phyloP scores from a whole-genome alignment of 2,329 filamentous ascomycete genomes.

The Monilinia vaccinii-corymbosi region DNA sequence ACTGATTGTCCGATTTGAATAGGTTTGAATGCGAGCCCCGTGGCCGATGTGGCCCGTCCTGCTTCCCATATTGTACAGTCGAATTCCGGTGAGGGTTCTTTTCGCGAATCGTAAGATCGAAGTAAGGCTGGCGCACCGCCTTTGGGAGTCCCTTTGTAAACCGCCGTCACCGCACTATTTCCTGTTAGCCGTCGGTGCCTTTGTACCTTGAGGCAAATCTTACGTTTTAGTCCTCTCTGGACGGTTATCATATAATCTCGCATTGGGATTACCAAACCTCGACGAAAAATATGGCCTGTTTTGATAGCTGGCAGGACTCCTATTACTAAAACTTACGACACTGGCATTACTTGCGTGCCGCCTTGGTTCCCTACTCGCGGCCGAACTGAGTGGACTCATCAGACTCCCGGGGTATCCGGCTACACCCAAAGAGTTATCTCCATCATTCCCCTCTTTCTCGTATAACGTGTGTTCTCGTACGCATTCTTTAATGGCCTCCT shows the following conservation, averaged over 20 bases:
- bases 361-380: slow-evolving; percentile 29
- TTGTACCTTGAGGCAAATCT: slow-evolving; percentile 32
- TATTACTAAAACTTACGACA: slow-evolving; percentile 69
- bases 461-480: slow-evolving; percentile 77
- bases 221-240: slow-evolving; percentile 86
- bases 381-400: slow-evolving; percentile 34
- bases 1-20: slow-evolving; percentile 88
- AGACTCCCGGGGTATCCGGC: slow-evolving; percentile 25
- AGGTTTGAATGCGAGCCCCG: slow-evolving; percentile 89
- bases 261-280: slow-evolving; percentile 73
- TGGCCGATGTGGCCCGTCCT: slow-evolving; percentile 85
- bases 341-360: slow-evolving; percentile 72
- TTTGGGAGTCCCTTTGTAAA: slow-evolving; percentile 74
- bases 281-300: slow-evolving; percentile 42
- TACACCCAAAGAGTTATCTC: slow-evolving; percentile 19
- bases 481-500: slow-evolving; percentile 85
- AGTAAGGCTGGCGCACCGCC: slow-evolving; percentile 63
- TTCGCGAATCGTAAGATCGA: slow-evolving; percentile 90
- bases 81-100: slow-evolving; percentile 81
- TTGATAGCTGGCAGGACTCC: slow-evolving; percentile 49
- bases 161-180: slow-evolving; percentile 75
- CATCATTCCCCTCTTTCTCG: slow-evolving; percentile 76
- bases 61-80: slow-evolving; percentile 97
- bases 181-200: slow-evolving; percentile 14
- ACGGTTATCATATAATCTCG: slow-evolving; percentile 76